These are phyloP conservation scores for Aspergillus sclerotiicarbonarius DNA, from an alignment of 495 filamentous ascomycete species.

Conservation along the genomic window DNA sequence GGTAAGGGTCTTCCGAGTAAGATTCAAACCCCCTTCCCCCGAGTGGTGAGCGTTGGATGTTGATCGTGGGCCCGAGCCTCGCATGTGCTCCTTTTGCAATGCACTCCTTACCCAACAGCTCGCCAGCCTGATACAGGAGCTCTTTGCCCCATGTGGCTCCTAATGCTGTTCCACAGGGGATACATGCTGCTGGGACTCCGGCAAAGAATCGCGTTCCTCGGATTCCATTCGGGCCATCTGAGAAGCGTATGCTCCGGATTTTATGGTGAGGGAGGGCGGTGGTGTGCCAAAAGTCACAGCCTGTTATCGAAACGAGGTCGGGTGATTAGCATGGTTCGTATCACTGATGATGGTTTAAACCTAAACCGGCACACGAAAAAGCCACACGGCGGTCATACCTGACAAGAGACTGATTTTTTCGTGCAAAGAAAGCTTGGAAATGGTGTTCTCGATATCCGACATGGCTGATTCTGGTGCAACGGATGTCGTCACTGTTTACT, in stretches of 20 bases:
- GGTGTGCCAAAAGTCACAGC: constrained; percentile 78
- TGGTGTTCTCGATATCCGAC: too few species aligned
- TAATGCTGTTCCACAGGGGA: constrained; percentile 67
- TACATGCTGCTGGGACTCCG: constrained; percentile 63
- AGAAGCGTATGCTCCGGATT: constrained; percentile 66
- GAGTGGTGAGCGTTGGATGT: constrained; percentile 51
- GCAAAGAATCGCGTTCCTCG: constrained; percentile 74
- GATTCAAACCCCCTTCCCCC: too few species aligned
- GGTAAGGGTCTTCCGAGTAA: too few species aligned
- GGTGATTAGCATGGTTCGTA: too few species aligned
- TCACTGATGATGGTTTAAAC: too few species aligned
- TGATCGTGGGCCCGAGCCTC: constrained; percentile 74
- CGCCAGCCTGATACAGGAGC: constrained; percentile 59
- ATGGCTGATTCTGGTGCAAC: too few species aligned
- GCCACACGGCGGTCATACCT: too few species aligned
- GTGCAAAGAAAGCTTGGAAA: too few species aligned
- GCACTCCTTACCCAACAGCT: constrained; percentile 64
- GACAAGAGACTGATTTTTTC: too few species aligned
- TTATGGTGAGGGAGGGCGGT: constrained; percentile 63
- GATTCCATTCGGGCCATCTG: constrained; percentile 75
- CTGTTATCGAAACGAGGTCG: too few species aligned
- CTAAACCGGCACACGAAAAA: too few species aligned
- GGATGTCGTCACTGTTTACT: too few species aligned
- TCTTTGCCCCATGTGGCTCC: constrained; percentile 69
- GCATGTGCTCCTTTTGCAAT: constrained; percentile 68